Percentiles rank a stretch among this genome's conserved stretches.
phyloP scores from a whole-genome alignment of 1,284 basidiomycete species.

The Cutaneotrichosporon sp. region DNA sequence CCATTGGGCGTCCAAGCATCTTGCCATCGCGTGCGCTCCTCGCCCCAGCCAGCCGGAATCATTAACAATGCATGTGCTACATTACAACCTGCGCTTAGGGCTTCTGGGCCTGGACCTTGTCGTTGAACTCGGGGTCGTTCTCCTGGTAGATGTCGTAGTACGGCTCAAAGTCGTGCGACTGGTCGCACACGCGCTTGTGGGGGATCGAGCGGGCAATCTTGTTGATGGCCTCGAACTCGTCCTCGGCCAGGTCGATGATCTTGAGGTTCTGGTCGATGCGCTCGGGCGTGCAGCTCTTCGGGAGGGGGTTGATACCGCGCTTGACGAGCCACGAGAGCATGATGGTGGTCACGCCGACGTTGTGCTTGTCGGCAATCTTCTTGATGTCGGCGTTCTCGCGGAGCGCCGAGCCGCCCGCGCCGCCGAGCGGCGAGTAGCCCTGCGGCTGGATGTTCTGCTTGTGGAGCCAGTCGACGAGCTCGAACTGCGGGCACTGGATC shows the following conservation, averaged over 20 bases:
- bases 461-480: conserved; percentile 66
- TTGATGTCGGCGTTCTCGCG: conserved; percentile 63
- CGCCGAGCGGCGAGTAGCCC: conserved; percentile 76
- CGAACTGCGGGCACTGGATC: conserved; percentile 78
- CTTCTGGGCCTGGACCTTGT: conserved; percentile 40
- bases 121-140: conserved; percentile 57
- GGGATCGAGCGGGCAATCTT: conserved; percentile 41
- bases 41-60: no score
- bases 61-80: conserved; percentile 7
- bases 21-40: no score
- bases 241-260: conserved; percentile 44
- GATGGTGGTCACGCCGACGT: conserved; percentile 74
- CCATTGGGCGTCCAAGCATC: no score
- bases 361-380: conserved; percentile 64
- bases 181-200: conserved; percentile 50
- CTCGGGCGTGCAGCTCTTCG: conserved; percentile 55
- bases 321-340: conserved; percentile 78
- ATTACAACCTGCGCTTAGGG: background rate
- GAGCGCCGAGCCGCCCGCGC: conserved; percentile 68
- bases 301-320: conserved; percentile 63
- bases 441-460: conserved; percentile 67
- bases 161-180: conserved; percentile 34
- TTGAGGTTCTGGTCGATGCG: conserved; percentile 53
- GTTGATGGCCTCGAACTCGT: conserved; percentile 45
- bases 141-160: conserved; percentile 57